Evolutionary conservation across 345 rosid species (phyloP), one percentile per base, ranked within the genome.

Genomic region (Passiflora organensis): DNA sequence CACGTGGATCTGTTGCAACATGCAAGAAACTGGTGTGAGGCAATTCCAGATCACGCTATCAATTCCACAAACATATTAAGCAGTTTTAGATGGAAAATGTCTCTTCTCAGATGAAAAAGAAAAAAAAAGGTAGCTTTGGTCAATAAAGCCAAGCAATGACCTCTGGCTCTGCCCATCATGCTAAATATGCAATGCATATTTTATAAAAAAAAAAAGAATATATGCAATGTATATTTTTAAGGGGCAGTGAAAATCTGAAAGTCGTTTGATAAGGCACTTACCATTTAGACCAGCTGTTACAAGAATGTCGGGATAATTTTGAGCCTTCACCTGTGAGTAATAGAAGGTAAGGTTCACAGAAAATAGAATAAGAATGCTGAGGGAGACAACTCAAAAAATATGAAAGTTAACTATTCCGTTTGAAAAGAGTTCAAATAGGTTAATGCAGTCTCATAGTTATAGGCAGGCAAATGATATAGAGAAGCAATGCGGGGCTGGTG

Each of bases 241-340:
- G 22, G 47, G 32, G 34, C 34, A 28, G 8, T 28, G 34, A 39
- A 47, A 38, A 47, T 41, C 21, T 41, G 11, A 19, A 32, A 23
- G 4, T 8, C n/a, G 11, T 14, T 12, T 6, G 1, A 16, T 25
- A 19, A 38, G 58, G 17, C 5, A 43, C 88, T 77, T 62, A 89
- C 99, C 99, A 58, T 89, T 65, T 65, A 89, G 75, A 59, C 99
- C 96, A 56, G 95, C 91, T 34, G 89, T 84, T 25, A 89, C 73
- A 53, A 91, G 99, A 58, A 91, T 70, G 59, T 78, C 43, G 20
- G 96, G 99, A 66, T 91, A 91, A 44, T 78, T 74, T 76, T 88
- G 87, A 50, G 84, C 78, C 69, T 57, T 73, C 20, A 91, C 84
- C 98, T 88, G 83, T 18, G n/a, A n/a, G 9, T 37, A 60, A 51